Evolutionary conservation across 2,329 filamentous ascomycete genomes (phyloP), one percentile per base, ranked within the genome.

Genomic region (Fusarium redolens): DNA sequence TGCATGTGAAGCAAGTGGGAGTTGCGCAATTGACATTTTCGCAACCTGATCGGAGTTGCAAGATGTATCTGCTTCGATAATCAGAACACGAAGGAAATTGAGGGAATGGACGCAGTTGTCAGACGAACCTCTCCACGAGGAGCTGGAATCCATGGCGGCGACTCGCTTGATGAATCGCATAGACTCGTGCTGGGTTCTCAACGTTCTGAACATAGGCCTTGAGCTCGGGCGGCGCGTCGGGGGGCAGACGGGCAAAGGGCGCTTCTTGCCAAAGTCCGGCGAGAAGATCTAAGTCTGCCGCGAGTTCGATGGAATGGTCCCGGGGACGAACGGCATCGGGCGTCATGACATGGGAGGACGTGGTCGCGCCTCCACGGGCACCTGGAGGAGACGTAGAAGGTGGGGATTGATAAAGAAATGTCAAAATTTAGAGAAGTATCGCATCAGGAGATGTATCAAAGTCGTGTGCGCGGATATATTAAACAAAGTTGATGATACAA

Each of bases 31-130:
- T 85, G 59, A 86, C 84, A 72, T 88, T 89, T 69, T 89, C 90
- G 79, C 95, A 97, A 71, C 95, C 95, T 73, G 93, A 88, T 63
- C 94, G 90, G n/a, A 97, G 89, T 82, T 97, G 95, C 38, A 89
- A 85, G 55, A 95, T 90, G 79, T 93, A 97, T 77, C 93, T 96
- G 71, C 31, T 60, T 38, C 11, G 66, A 65, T 14, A n/a, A 71
- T 74, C 55, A 78, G 66, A 44, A 40, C 57, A 33, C 14, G n/a
- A 38, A 3, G 20, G 22, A 22, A 47, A 3, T 12, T 11, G 43
- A 20, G n/a, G 9, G 38, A 20, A n/a, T 25, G 3, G n/a, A 69
- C 22, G 12, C 28, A 15, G 22, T 25, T 22, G 31, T 25, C 5
- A 40, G 18, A 60, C 87, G 73, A 79, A 92, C 91, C 87, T 90